phyloP scores from a whole-genome alignment of 257 asterid species.

The Jasminum sambac region DNA sequence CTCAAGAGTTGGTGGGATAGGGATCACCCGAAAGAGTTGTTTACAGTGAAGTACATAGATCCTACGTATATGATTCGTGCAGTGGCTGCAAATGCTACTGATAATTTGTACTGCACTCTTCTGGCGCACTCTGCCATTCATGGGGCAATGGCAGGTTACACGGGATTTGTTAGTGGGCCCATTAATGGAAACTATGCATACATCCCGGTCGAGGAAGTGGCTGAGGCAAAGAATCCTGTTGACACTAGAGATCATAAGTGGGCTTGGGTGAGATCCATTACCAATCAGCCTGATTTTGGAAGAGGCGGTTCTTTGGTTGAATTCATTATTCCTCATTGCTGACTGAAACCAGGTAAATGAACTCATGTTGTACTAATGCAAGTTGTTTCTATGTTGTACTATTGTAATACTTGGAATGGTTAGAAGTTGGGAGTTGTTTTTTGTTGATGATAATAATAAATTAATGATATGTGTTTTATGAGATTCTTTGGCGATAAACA shows the following conservation, averaged over 20 bases:
- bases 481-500: background rate
- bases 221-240: conserved; percentile 57
- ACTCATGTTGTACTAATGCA: background rate
- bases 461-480: background rate
- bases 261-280: conserved; percentile 87
- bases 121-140: conserved; percentile 76
- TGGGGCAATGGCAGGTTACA: conserved; percentile 89
- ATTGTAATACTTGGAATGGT: background rate
- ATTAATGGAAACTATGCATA: conserved; percentile 72
- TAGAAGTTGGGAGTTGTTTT: background rate
- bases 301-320: background rate
- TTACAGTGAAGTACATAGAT: conserved; percentile 71
- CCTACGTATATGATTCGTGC: conserved; percentile 86
- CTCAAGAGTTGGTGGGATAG: conserved; percentile 76
- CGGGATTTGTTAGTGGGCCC: conserved; percentile 71
- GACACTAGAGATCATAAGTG: conserved; percentile 68
- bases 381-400: background rate
- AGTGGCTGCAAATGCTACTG: conserved; percentile 68
- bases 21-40: conserved; percentile 57
- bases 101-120: conserved; percentile 67
- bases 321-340: background rate
- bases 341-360: background rate
- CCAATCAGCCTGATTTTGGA: conserved; percentile 76
- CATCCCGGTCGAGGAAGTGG: conserved; percentile 77
- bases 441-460: background rate